A percentile compares a stretch with the other conserved stretches of the same genome.
These are phyloP conservation scores for Paraurostyla sp. DNA, from an alignment of 73 alveolate species.

Conservation along the genomic window DNA sequence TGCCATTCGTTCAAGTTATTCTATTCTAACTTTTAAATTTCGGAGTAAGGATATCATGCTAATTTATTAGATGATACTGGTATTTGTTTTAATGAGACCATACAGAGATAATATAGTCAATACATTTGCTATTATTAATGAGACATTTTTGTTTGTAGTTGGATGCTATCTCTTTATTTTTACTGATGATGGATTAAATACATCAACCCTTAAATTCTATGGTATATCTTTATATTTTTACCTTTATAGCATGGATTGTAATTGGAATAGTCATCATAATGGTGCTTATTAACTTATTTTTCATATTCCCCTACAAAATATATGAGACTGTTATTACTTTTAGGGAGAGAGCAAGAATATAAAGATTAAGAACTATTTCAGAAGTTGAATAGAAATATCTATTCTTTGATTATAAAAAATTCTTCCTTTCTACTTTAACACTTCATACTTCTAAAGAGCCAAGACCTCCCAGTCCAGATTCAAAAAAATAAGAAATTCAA, in stretches of 20 bases:
- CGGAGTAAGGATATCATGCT: background rate
- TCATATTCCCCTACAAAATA: slow-evolving; percentile 11
- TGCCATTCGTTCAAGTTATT: background rate
- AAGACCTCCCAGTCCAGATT: background rate
- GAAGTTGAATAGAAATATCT: slow-evolving; percentile 41
- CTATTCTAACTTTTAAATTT: slow-evolving; percentile 19
- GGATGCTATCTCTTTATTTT: slow-evolving; percentile 44
- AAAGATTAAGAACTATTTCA: background rate
- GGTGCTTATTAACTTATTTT: background rate
- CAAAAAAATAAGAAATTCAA: background rate
- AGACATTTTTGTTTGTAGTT: slow-evolving; percentile 9
- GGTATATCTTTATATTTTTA: background rate
- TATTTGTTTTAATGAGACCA: slow-evolving; percentile 34
- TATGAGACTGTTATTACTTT: slow-evolving; percentile 30
- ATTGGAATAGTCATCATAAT: slow-evolving; percentile 36
- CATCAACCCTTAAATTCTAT: slow-evolving; percentile 11
- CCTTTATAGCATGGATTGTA: slow-evolving; percentile 30
- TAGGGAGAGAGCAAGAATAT: background rate
- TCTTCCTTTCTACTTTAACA: slow-evolving; percentile 31
- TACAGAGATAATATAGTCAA: slow-evolving; percentile 28
- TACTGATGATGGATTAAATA: background rate
- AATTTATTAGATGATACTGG: slow-evolving; percentile 26
- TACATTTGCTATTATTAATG: slow-evolving; percentile 40
- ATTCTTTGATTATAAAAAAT: slow-evolving; percentile 37
- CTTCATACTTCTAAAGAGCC: background rate